These are phyloP conservation scores for Fonsecaea pugnacius DNA, from an alignment of 2,329 filamentous ascomycete species.

Conservation along the genomic window DNA sequence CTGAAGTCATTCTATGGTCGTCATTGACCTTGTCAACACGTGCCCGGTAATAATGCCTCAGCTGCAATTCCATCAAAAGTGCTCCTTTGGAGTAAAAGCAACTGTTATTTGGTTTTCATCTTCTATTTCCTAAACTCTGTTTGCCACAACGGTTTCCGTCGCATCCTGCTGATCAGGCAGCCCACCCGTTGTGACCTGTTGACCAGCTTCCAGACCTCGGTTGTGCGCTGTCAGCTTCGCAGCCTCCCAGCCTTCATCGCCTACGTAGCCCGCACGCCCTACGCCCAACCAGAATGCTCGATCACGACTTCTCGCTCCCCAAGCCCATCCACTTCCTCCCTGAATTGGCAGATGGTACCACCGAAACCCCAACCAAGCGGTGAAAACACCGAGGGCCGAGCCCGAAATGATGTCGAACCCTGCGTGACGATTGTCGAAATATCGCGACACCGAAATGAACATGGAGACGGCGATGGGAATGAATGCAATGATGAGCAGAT, in stretches of 20 bases:
- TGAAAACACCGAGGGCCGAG: slow-evolving; percentile 73
- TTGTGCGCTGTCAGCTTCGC: slow-evolving; percentile 1
- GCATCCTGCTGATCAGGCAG: slow-evolving; percentile 26
- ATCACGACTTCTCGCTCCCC: slow-evolving; percentile 74
- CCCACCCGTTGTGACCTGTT: slow-evolving; percentile 17
- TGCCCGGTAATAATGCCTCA: neutral
- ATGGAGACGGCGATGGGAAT: slow-evolving; percentile 74
- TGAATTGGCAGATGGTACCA: slow-evolving; percentile 83
- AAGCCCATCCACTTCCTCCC: slow-evolving; percentile 84
- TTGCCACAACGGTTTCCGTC: slow-evolving; percentile 10
- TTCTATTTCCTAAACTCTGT: slow-evolving; percentile 9
- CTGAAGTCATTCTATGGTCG: neutral
- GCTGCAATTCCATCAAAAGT: neutral
- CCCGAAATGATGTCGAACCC: slow-evolving; percentile 92
- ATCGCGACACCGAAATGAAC: slow-evolving; percentile 84
- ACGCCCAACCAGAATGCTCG: slow-evolving; percentile 77
- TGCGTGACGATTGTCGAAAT: slow-evolving; percentile 85
- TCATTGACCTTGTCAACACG: neutral
- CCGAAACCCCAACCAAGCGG: slow-evolving; percentile 75
- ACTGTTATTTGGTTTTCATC: neutral
- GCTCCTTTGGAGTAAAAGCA: neutral
- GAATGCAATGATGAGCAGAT: slow-evolving; percentile 69
- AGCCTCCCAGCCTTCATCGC: slow-evolving; percentile 51
- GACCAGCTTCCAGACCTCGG: neutral
- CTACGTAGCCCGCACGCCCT: slow-evolving; percentile 52